Evolutionary conservation across 2,329 filamentous ascomycete genomes (phyloP).

Genomic region (Colletotrichum tabaci): DNA sequence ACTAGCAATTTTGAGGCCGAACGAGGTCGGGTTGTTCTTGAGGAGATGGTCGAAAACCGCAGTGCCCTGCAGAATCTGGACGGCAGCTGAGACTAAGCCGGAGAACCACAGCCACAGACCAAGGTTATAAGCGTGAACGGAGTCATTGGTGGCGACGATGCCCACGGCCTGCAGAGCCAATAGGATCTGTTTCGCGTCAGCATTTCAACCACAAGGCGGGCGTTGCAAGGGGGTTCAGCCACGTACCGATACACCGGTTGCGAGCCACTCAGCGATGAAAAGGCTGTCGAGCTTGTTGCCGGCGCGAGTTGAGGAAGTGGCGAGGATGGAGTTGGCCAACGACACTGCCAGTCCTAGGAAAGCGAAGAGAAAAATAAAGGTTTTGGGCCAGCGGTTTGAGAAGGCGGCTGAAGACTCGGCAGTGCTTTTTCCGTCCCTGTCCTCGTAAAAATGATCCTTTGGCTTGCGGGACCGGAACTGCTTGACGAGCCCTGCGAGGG

Average conservation of each 20-base stretch:
- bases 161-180: constrained; percentile 67
- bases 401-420: constrained; percentile 74
- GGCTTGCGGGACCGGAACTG: constrained; percentile 55
- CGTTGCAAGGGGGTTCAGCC: constrained; percentile 32
- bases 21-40: constrained; percentile 52
- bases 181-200: constrained; percentile 46
- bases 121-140: constrained; percentile 67
- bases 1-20: constrained; percentile 65
- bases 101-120: constrained; percentile 68
- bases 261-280: constrained; percentile 72
- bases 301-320: constrained; percentile 53
- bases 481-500: constrained; percentile 51
- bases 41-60: constrained; percentile 53
- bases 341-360: constrained; percentile 68
- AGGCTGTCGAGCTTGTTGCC: constrained; percentile 52
- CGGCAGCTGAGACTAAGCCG: constrained; percentile 58
- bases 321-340: constrained; percentile 69
- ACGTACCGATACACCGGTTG: constrained; percentile 74
- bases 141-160: constrained; percentile 64
- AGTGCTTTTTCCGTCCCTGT: constrained; percentile 79
- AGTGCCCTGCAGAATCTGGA: constrained; percentile 63
- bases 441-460: constrained; percentile 70
- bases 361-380: constrained; percentile 68
- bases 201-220: not conserved
- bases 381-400: constrained; percentile 72